Conservation (phyloP, 441 rosid species). For the Arabidopsis hybrid region DNA sequence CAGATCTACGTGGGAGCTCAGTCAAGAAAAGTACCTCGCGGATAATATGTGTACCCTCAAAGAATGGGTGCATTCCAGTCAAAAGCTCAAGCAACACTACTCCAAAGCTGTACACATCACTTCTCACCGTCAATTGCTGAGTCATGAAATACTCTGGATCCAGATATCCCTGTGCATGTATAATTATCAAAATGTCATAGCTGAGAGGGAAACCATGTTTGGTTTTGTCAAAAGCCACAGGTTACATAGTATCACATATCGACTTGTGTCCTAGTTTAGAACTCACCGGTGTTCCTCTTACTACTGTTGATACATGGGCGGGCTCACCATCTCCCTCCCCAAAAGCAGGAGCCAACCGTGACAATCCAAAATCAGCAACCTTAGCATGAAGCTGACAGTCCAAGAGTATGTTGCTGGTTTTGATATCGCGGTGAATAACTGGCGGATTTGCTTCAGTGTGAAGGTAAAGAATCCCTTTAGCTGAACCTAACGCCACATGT, state of each 20-base stretch:
- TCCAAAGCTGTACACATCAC: slow-evolving; percentile 93
- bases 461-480: slow-evolving; percentile 89
- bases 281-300: slow-evolving; percentile 86
- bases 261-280: no score
- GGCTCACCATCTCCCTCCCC: slow-evolving; percentile 69
- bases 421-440: slow-evolving; percentile 86
- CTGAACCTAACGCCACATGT: slow-evolving; percentile 72
- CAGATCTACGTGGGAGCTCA: background rate
- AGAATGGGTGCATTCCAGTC: slow-evolving; percentile 85
- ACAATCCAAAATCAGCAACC: slow-evolving; percentile 93
- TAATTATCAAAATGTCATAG: background rate
- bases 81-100: slow-evolving; percentile 83
- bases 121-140: slow-evolving; percentile 79
- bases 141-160: slow-evolving; percentile 95
- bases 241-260: background rate
- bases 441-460: slow-evolving; percentile 92
- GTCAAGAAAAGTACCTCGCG: slow-evolving; percentile 64
- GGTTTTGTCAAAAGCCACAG: slow-evolving; percentile 17
- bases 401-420: slow-evolving; percentile 85
- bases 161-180: slow-evolving; percentile 69
- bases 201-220: background rate
- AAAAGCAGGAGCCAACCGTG: slow-evolving; percentile 76
- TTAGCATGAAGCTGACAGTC: slow-evolving; percentile 72
- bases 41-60: slow-evolving; percentile 85
- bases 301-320: slow-evolving; percentile 74